Base-by-base conservation (phyloP, 2,329 filamentous ascomycete genomes). In the Cladophialophora exuberans region DNA sequence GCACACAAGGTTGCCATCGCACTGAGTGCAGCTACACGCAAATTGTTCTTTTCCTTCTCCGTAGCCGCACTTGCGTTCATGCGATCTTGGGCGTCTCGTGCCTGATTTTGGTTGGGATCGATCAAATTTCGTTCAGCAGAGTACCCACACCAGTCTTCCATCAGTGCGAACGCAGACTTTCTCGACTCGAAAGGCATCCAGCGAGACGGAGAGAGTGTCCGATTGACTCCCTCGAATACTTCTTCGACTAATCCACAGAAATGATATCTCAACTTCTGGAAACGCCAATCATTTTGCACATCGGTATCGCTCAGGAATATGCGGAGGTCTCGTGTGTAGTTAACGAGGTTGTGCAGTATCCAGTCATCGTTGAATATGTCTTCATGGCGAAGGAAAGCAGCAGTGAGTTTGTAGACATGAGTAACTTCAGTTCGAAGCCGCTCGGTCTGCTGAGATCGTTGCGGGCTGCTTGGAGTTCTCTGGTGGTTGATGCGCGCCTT, bases 61-160 rank as follows among this genome's bases (percentile, higher is more conserved):
- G 96, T 94, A 1, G 91, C 89, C 22, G 92, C 92, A 18, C 89
- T 93, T 18, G 86, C 90, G 3, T 87, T 86, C 62, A 89, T 83
- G 67, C 92, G 90, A 10, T 86, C 85, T 15, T 86, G 72, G 17
- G 55, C 18, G n/a, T 60, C 56, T 38, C 59, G 49, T 20, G 44
- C 44, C 33, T 56, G 50, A 17, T 87, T 84, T 53, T 79, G 76
- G 56, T 94, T 89, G 52, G 90, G 87, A 48, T 93, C 85, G 30
- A 96, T 85, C 62, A 94, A 80, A 2, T 89, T 90, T 63, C 92
- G 88, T 61, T 97, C 96, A 0, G 92, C 90, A 6, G 92, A 96
- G 70, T 95, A 97, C 2, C 94, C 94, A 69, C 94, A 99, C 95
- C 95, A 99, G 62, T 97, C 93, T 72, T 99, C 94, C 92, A 99